Evolutionary conservation across 1,284 basidiomycete species (phyloP).

Genomic region (Stygiomarasmius scandens): DNA sequence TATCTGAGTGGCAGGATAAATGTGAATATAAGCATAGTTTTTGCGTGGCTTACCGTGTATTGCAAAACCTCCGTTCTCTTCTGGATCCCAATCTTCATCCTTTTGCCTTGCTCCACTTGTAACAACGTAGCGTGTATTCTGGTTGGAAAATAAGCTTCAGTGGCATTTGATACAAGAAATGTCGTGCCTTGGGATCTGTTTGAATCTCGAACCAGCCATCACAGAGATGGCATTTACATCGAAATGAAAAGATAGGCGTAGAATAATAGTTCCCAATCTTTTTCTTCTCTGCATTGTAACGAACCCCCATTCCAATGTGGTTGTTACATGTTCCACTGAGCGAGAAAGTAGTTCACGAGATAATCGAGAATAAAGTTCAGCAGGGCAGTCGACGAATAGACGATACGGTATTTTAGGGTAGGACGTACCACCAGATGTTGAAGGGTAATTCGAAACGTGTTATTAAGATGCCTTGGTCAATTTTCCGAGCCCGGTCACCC

Average conservation of each 20-base stretch:
- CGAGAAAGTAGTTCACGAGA: conserved; percentile 2
- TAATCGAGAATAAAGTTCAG: neutral
- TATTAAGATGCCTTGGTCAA: conserved; percentile 93
- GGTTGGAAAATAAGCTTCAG: neutral
- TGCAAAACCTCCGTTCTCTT: conserved; percentile 92
- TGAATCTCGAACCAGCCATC: conserved; percentile 94
- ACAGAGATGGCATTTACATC: conserved; percentile 97
- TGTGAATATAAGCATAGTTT: neutral
- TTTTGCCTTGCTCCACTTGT: conserved; percentile 88
- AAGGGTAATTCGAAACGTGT: conserved; percentile 94
- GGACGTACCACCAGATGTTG: conserved; percentile 93
- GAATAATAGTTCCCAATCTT: conserved; percentile 95
- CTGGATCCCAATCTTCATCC: conserved; percentile 94
- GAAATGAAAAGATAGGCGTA: conserved; percentile 92
- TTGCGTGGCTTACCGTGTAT: conserved; percentile 64
- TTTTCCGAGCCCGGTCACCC: conserved; percentile 88
- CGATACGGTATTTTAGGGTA: neutral
- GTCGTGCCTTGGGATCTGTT: conserved; percentile 88
- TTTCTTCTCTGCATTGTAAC: conserved; percentile 98
- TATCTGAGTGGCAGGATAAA: conserved; percentile 49
- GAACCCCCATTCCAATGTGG: conserved; percentile 95
- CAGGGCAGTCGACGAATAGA: neutral
- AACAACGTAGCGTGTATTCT: conserved; percentile 97
- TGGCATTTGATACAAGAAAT: neutral
- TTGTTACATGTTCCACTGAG: conserved; percentile 85